A percentile compares a stretch with the other conserved stretches of the same genome.
Evolutionary conservation across 225 moss, liverwort and hornwort species (phyloP).

Genomic region (Pleurozium schreberi): DNA sequence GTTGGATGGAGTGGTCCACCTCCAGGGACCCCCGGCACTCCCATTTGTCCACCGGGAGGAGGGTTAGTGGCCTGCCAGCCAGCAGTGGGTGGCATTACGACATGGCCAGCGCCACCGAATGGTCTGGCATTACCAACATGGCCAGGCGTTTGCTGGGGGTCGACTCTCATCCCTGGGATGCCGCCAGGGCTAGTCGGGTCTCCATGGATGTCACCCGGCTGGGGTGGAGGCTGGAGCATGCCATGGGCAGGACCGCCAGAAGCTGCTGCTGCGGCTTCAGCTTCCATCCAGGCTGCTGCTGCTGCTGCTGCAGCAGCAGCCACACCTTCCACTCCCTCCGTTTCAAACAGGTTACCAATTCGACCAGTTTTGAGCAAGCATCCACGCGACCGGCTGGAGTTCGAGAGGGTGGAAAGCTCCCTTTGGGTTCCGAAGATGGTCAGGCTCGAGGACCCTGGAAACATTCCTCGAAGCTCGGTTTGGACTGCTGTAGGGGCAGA

Average conservation of each 20-base stretch:
- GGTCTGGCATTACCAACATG: conserved; percentile 1
- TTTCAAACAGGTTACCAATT: conserved; percentile 1
- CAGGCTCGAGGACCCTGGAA: conserved; percentile 44
- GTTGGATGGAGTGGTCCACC: conserved; percentile 54
- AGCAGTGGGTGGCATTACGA: not conserved
- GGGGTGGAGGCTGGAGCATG: conserved; percentile 18
- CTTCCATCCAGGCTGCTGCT: not conserved
- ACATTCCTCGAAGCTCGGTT: conserved; percentile 44
- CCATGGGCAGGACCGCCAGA: conserved; percentile 4
- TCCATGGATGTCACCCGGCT: conserved; percentile 18
- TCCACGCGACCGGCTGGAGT: conserved; percentile 9
- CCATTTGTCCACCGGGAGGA: not conserved
- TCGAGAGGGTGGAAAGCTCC: conserved; percentile 22
- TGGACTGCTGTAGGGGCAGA: conserved; percentile 53
- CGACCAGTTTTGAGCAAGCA: conserved; percentile 44
- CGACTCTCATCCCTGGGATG: conserved; percentile 16
- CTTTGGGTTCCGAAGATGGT: conserved; percentile 57
- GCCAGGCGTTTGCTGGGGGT: conserved; percentile 22
- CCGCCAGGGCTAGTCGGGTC: conserved; percentile 9
- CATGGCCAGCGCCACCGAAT: conserved; percentile 8
- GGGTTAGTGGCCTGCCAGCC: conserved; percentile 12
- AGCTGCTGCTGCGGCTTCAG: not conserved
- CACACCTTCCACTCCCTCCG: not conserved
- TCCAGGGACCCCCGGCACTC: conserved; percentile 19
- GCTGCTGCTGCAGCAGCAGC: not conserved